Evolutionary conservation across 75 land plant species (phyloP), one percentile per base, ranked within the genome.

Genomic region (Chamaecyparis obtusa): DNA sequence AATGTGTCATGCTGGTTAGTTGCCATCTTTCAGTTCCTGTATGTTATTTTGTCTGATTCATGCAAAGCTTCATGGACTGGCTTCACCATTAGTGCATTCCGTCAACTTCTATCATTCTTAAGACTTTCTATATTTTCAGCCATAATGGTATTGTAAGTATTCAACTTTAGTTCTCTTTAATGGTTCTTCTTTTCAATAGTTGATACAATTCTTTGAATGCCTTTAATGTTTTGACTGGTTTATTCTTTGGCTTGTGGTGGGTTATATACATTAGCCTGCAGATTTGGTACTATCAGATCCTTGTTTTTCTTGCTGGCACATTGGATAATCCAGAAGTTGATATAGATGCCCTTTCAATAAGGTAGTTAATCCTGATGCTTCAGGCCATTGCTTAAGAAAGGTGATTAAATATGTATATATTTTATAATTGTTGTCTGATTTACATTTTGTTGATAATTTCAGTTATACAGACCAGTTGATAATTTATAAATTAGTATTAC

Each of bases 21-120:
- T 54, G 86, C 85, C 46, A 35, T 85, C 32, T 24, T 85, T 21
- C 81, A 83, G 41, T 86, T 84, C 30, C 30, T 55, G 2, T 90
- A 90, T 77, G 87, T 90, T 32, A 85, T 55, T 16, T 85, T 48
- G 39, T 90, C 91, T 13, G 49, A 60, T 27, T 48, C 87, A 32
- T 90, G 91, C 67, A 74, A 76, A 46, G 64, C 46, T 44, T 89
- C 91, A 27, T 90, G 91, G 91, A 90, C 90, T 19, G 85, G 86
- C 11, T 88, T 90, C 90, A 89, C 90, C 9, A 11, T 17, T 21
- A 86, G 72, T 33, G 91, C 90, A 33, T 88, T 90, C 81, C 86
- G 46, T 44, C 79, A 90, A 39, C 57, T 90, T 37, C 69, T 54
- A 36, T 43, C 71, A 21, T 90, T 90, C 33, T 56, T 90, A 19